phyloP scores from a whole-genome alignment of 1,139 yeast species.

The Cylindricascospora bacillispora region DNA sequence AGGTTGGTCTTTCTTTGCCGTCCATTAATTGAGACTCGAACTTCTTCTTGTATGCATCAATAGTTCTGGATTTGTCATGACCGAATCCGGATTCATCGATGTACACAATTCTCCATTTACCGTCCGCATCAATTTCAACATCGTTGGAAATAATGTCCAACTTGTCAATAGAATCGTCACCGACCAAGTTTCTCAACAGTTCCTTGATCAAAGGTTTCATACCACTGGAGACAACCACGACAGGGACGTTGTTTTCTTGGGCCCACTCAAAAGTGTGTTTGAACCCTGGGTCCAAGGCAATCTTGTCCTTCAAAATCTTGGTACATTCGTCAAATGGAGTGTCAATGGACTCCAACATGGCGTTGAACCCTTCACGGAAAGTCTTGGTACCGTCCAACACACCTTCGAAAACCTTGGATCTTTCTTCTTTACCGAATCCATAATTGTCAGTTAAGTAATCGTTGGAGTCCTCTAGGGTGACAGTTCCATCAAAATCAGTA shows the following conservation, averaged over 20 bases:
- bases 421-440: slow-evolving; percentile 68
- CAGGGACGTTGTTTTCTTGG: slow-evolving; percentile 53
- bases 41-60: slow-evolving; percentile 45
- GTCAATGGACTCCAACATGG: slow-evolving; percentile 69
- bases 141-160: slow-evolving; percentile 78
- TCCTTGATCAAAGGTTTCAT: slow-evolving; percentile 86
- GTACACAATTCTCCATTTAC: slow-evolving; percentile 72
- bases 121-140: slow-evolving; percentile 44
- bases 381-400: slow-evolving; percentile 56
- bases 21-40: slow-evolving; percentile 30
- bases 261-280: slow-evolving; percentile 74
- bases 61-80: slow-evolving; percentile 83
- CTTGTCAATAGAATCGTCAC: slow-evolving; percentile 56
- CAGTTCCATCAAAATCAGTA: slow-evolving; percentile 97
- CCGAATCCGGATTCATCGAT: slow-evolving; percentile 83
- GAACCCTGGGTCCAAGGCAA: slow-evolving; percentile 85
- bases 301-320: slow-evolving; percentile 43
- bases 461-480: slow-evolving; percentile 83
- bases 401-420: slow-evolving; percentile 56
- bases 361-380: slow-evolving; percentile 73
- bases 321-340: slow-evolving; percentile 77
- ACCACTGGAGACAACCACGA: slow-evolving; percentile 75
- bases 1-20: slow-evolving; percentile 36
- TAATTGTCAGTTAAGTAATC: slow-evolving; percentile 78
- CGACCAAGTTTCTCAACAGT: slow-evolving; percentile 59